Conservation (phyloP, 2,329 filamentous ascomycete genomes). For the Claviceps maximensis region DNA sequence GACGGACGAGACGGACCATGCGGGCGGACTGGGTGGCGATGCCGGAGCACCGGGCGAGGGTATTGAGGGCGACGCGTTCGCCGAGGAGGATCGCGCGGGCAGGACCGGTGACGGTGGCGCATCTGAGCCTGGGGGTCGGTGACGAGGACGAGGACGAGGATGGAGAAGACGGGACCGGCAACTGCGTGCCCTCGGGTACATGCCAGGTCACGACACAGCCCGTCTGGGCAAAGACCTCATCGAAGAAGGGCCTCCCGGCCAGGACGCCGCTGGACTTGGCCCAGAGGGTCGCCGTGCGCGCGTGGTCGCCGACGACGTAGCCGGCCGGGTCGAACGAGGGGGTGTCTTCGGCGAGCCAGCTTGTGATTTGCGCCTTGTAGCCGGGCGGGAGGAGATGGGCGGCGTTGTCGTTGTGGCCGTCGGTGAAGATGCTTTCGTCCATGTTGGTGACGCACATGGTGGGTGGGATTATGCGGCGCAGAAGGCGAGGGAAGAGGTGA, state of each 20-base stretch:
- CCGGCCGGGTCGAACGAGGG: slow-evolving; percentile 95
- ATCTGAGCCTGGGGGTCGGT: slow-evolving; percentile 24
- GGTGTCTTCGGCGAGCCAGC: slow-evolving; percentile 92
- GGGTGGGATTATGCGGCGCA: too few species aligned
- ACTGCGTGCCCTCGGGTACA: slow-evolving; percentile 53
- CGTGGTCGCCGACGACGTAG: slow-evolving; percentile 74
- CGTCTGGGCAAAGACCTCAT: slow-evolving; percentile 82
- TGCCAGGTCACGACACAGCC: slow-evolving; percentile 91
- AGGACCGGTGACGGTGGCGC: slow-evolving; percentile 77
- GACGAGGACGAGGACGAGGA: slow-evolving; percentile 3
- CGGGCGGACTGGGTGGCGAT: slow-evolving; percentile 58
- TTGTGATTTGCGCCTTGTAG: slow-evolving; percentile 67
- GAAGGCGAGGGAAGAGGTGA: too few species aligned
- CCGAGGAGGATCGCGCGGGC: slow-evolving; percentile 72
- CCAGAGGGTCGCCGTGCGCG: slow-evolving; percentile 52
- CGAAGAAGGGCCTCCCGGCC: slow-evolving; percentile 87
- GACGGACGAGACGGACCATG: slow-evolving; percentile 42
- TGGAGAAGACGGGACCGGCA: slow-evolving; percentile 1
- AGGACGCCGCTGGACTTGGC: slow-evolving; percentile 66
- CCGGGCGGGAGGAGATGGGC: slow-evolving; percentile 63
- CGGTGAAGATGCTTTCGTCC: background rate
- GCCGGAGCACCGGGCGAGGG: slow-evolving; percentile 79
- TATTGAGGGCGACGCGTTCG: slow-evolving; percentile 85
- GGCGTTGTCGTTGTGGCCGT: background rate
- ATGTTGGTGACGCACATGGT: background rate